phyloP scores from a whole-genome alignment of 2,329 filamentous ascomycete genomes.

The Neopestalotiopsis clavispora region DNA sequence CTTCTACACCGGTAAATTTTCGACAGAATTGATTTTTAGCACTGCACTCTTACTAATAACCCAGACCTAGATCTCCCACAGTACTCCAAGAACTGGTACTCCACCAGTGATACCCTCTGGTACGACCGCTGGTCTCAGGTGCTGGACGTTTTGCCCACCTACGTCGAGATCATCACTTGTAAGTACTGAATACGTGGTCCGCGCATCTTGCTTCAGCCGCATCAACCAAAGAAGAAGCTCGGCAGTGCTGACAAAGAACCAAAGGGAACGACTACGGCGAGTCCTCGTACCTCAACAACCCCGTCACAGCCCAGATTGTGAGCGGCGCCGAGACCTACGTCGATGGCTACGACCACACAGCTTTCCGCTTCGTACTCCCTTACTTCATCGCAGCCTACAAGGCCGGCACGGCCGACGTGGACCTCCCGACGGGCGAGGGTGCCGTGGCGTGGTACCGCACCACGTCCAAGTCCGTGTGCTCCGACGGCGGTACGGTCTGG shows the following conservation, averaged over 20 bases:
- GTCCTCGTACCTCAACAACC: constrained; percentile 59
- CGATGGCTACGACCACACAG: constrained; percentile 51
- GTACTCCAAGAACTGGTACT: constrained; percentile 63
- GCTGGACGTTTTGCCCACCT: constrained; percentile 52
- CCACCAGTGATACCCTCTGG: constrained; percentile 58
- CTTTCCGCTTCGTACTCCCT: constrained; percentile 49
- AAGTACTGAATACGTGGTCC: constrained; percentile 31
- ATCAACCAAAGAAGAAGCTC: not conserved
- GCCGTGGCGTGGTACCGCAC: constrained; percentile 50
- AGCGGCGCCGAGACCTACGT: constrained; percentile 53
- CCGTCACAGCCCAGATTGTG: constrained; percentile 46
- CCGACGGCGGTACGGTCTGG: constrained; percentile 43
- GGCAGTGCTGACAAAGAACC: not conserved
- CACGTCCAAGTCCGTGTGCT: constrained; percentile 35
- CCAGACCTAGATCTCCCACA: constrained; percentile 30
- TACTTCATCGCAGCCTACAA: constrained; percentile 55
- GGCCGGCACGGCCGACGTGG: constrained; percentile 40
- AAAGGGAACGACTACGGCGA: constrained; percentile 64
- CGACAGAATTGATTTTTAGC: not conserved
- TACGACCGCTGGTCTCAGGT: constrained; percentile 61
- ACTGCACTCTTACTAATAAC: not conserved
- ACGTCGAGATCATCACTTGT: constrained; percentile 59
- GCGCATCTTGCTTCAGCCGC: too few relatives aligned
- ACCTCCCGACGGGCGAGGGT: constrained; percentile 32
- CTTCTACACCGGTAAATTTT: constrained; percentile 22